phyloP scores from a whole-genome alignment of 306 rosid genomes.

The Cucurbita moschata region DNA sequence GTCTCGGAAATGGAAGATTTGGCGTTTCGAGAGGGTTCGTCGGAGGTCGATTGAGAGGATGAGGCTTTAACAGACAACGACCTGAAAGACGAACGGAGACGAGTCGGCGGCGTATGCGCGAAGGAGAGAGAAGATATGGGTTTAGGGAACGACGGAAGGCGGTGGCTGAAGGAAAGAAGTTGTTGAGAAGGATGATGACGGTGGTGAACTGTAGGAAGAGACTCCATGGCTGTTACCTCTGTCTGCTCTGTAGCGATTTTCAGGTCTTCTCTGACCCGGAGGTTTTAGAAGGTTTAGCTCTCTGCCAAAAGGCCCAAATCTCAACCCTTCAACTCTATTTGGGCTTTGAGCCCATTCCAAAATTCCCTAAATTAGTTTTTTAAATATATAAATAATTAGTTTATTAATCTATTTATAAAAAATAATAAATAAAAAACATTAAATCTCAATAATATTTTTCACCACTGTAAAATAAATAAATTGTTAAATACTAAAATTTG shows the following conservation, averaged over 20 bases:
- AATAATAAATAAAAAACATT: no score
- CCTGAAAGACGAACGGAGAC: constrained; percentile 5
- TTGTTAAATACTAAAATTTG: no score
- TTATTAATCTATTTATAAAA: no score
- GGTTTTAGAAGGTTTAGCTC: neutral
- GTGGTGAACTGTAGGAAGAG: constrained; percentile 27
- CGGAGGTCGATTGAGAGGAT: constrained; percentile 14
- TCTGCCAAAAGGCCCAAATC: neutral
- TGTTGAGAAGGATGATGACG: constrained; percentile 23
- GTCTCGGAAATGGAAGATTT: constrained; percentile 21
- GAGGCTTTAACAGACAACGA: constrained; percentile 26
- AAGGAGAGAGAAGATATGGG: constrained; percentile 27
- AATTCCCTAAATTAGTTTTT: no score
- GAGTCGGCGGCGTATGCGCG: constrained; percentile 10
- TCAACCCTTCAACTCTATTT: neutral
- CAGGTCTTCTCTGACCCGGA: neutral
- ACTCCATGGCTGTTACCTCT: constrained; percentile 28
- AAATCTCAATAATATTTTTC: no score
- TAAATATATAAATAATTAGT: no score
- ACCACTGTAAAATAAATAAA: no score
- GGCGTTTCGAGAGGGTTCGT: constrained; percentile 12
- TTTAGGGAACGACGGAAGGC: constrained; percentile 20
- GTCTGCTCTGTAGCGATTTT: neutral
- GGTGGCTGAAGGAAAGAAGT: constrained; percentile 27
- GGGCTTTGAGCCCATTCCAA: neutral